Evolutionary conservation across 108 stramenopile genomes (phyloP).

Genomic region (Asterionellopsis glacialis): DNA sequence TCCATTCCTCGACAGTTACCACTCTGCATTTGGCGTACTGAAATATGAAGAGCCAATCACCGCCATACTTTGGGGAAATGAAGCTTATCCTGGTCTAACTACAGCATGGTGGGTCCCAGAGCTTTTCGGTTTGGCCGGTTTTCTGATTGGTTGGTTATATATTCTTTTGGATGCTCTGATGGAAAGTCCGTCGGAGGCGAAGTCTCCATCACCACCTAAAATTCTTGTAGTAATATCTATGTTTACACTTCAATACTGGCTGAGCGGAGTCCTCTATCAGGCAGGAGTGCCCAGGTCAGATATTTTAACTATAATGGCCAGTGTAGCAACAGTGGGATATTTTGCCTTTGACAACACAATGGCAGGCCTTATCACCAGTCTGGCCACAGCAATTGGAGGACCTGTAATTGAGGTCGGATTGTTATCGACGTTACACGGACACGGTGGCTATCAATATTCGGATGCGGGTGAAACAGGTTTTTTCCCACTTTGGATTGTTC

Average conservation of each 20-base stretch:
- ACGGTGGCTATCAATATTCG: slow-evolving; percentile 72
- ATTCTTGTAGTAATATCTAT: slow-evolving; percentile 69
- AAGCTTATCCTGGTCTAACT: slow-evolving; percentile 39
- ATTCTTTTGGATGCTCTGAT: slow-evolving; percentile 49
- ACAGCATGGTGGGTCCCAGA: slow-evolving; percentile 86
- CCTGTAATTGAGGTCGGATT: slow-evolving; percentile 77
- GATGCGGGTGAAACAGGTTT: slow-evolving; percentile 77
- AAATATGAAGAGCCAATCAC: slow-evolving; percentile 66
- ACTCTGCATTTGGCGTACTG: slow-evolving; percentile 74
- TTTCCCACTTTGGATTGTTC: slow-evolving; percentile 82
- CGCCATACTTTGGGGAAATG: slow-evolving; percentile 38
- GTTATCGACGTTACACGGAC: slow-evolving; percentile 26
- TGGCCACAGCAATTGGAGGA: slow-evolving; percentile 76
- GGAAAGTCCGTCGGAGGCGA: slow-evolving; percentile 1
- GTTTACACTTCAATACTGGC: slow-evolving; percentile 88
- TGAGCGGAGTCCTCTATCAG: slow-evolving; percentile 55
- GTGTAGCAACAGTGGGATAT: slow-evolving; percentile 61
- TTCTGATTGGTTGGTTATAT: slow-evolving; percentile 83
- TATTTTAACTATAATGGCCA: slow-evolving; percentile 68
- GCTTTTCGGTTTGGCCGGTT: slow-evolving; percentile 80
- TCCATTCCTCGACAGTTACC: slow-evolving; percentile 84
- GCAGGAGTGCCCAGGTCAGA: slow-evolving; percentile 38
- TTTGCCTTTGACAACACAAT: slow-evolving; percentile 54
- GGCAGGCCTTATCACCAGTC: slow-evolving; percentile 57
- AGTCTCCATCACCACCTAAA: slow-evolving; percentile 25